These are phyloP conservation scores for Rhodotorula sphaerocarpa DNA, from an alignment of 768 basidiomycete genomes.

Conservation along the genomic window DNA sequence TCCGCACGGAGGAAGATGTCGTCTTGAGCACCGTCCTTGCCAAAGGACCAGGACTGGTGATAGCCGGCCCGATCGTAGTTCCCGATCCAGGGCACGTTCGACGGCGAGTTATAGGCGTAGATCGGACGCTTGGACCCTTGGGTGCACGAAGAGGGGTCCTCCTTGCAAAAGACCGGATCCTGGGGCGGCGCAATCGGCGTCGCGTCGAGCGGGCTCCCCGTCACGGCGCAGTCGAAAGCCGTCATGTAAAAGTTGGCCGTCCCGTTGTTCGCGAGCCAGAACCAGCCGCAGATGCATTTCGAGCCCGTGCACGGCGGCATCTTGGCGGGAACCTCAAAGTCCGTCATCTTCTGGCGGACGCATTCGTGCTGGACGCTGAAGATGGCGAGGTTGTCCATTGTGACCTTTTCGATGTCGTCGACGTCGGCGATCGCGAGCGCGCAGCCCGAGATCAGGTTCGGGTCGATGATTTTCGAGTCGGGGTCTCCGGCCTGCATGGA, in stretches of 20 bases:
- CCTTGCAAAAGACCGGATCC: conserved; percentile 25
- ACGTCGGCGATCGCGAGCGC: conserved; percentile 33
- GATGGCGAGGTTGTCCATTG: conserved; percentile 40
- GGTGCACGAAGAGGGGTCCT: conserved; percentile 9
- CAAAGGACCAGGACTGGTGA: conserved; percentile 26
- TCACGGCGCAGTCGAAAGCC: conserved; percentile 28
- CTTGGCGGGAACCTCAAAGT: conserved; percentile 39
- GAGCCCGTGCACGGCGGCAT: conserved; percentile 40
- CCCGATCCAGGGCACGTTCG: conserved; percentile 24
- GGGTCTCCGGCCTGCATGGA: conserved; percentile 28
- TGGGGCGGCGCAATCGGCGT: conserved; percentile 18
- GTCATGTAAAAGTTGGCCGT: conserved; percentile 32
- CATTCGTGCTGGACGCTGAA: conserved; percentile 40
- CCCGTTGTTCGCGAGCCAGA: conserved; percentile 32
- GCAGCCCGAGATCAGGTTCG: conserved; percentile 25
- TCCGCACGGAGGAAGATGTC: no score
- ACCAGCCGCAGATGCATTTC: conserved; percentile 40
- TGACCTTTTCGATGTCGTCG: conserved; percentile 30
- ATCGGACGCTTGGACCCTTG: conserved; percentile 28
- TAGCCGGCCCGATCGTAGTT: conserved; percentile 28
- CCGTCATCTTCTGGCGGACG: conserved; percentile 33
- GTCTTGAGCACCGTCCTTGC: conserved; percentile 29
- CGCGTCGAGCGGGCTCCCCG: conserved; percentile 12
- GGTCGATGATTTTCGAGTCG: conserved; percentile 5
- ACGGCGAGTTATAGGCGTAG: conserved; percentile 31